These are phyloP conservation scores for Neonectria sp. DNA, from an alignment of 2,329 filamentous ascomycete genomes.

Conservation along the genomic window DNA sequence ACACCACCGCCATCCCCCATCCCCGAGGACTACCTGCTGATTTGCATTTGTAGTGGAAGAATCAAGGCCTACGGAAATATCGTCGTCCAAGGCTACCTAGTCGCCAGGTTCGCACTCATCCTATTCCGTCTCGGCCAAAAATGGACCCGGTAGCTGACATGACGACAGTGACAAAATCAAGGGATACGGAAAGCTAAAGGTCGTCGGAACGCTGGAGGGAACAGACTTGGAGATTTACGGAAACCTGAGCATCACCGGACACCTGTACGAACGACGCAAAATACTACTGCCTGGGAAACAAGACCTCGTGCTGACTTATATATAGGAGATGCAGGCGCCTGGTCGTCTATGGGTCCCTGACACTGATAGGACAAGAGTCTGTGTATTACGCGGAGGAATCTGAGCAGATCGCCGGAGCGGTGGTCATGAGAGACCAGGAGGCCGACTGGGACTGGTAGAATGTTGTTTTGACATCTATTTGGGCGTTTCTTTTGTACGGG, in stretches of 20 bases:
- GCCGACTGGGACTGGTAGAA: constrained; percentile 57
- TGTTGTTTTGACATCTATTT: neutral
- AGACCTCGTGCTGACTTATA: constrained; percentile 22
- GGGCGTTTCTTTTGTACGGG: neutral
- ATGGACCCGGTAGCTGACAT: constrained; percentile 29
- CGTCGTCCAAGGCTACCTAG: constrained; percentile 56
- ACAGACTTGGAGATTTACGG: constrained; percentile 64
- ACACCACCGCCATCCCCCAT: neutral
- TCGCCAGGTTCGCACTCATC: constrained; percentile 52
- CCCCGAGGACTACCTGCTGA: neutral
- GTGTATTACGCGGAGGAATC: constrained; percentile 60
- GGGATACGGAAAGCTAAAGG: constrained; percentile 62
- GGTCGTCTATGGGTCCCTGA: constrained; percentile 62
- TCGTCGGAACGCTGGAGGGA: constrained; percentile 60
- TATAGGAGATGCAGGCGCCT: constrained; percentile 59
- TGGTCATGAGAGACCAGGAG: constrained; percentile 58
- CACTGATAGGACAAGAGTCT: constrained; percentile 61
- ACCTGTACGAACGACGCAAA: constrained; percentile 53
- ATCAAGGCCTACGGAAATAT: constrained; percentile 65
- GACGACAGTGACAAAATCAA: constrained; percentile 59
- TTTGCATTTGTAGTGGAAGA: constrained; percentile 52
- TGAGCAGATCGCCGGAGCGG: constrained; percentile 61
- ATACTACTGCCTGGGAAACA: neutral
- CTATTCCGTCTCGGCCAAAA: constrained; percentile 8
- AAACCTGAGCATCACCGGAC: constrained; percentile 61